A percentile compares a stretch with the other conserved stretches of the same genome.
Conservation (phyloP, 2,329 filamentous ascomycete species). For the Ophiostoma sp. region DNA sequence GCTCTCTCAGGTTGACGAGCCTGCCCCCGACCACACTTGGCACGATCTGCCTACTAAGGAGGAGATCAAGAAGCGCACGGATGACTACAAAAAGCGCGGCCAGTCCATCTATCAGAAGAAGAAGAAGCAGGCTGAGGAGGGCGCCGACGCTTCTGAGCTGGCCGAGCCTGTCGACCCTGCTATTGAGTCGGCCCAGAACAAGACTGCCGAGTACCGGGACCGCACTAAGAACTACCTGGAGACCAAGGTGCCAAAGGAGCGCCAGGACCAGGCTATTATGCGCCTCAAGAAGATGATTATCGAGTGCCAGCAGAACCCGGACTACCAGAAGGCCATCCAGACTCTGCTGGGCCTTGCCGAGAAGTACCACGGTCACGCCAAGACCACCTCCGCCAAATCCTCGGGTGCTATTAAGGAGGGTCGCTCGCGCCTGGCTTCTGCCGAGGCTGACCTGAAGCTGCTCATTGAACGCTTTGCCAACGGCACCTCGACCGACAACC, state of each 20-base stretch:
- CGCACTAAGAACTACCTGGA: constrained; percentile 66
- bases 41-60: constrained; percentile 75
- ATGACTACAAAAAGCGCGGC: constrained; percentile 39
- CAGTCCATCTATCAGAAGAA: constrained; percentile 45
- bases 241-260: constrained; percentile 85
- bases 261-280: constrained; percentile 85
- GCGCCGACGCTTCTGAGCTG: constrained; percentile 50
- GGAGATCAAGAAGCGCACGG: constrained; percentile 62
- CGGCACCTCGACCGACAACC: constrained; percentile 78
- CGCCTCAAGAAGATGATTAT: constrained; percentile 96
- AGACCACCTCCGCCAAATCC: constrained; percentile 57
- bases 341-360: constrained; percentile 80
- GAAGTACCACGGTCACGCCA: constrained; percentile 73
- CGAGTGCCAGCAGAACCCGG: constrained; percentile 90
- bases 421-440: constrained; percentile 60
- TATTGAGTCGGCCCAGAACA: constrained; percentile 42
- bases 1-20: constrained; percentile 69
- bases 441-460: constrained; percentile 76
- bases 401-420: constrained; percentile 67
- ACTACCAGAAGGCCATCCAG: constrained; percentile 88
- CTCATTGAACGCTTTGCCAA: constrained; percentile 95
- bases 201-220: constrained; percentile 37
- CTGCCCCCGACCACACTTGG: constrained; percentile 90
- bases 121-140: constrained; percentile 22
- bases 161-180: constrained; percentile 51